Conservation (phyloP, 768 basidiomycete genomes). For the Cystobasidium onofrii region DNA sequence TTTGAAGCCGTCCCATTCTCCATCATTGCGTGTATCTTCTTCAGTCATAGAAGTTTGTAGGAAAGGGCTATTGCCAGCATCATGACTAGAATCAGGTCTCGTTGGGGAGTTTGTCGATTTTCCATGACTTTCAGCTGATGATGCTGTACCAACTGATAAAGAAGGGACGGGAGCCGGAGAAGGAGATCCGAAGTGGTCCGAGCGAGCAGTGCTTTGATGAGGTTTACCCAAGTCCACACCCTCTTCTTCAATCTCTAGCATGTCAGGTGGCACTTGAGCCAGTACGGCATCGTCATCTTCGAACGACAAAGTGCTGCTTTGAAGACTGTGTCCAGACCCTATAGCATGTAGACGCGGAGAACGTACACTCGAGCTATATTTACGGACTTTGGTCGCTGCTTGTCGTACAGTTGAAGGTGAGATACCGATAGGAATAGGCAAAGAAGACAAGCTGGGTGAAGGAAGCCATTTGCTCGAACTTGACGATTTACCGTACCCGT, state of each 20-base stretch:
- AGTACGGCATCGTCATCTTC: slow-evolving; percentile 41
- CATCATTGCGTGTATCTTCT: not conserved
- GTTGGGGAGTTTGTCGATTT: not conserved
- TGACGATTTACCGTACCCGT: slow-evolving; percentile 33
- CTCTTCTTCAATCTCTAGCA: slow-evolving; percentile 9
- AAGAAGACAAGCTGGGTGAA: not conserved
- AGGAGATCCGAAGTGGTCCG: not conserved
- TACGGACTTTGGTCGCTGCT: not conserved
- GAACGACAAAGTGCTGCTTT: slow-evolving; percentile 33
- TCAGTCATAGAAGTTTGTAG: slow-evolving; percentile 14
- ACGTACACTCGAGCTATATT: not conserved
- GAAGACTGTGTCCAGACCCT: not conserved
- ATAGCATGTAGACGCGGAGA: slow-evolving; percentile 14
- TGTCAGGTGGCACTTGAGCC: slow-evolving; percentile 19
- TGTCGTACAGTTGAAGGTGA: not conserved
- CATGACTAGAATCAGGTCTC: not conserved
- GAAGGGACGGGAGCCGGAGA: slow-evolving; percentile 9
- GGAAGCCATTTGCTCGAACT: slow-evolving; percentile 26
- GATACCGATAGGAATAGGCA: slow-evolving; percentile 1
- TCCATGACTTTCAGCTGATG: not conserved
- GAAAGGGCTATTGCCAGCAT: not conserved
- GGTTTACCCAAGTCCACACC: not conserved
- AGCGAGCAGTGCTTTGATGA: not conserved
- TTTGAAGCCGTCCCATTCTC: slow-evolving; percentile 19
- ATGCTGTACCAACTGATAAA: not conserved